A percentile compares a stretch with the other conserved stretches of the same genome.
Evolutionary conservation across 2,329 filamentous ascomycete species (phyloP).

Genomic region (Hypoxylon sp.): DNA sequence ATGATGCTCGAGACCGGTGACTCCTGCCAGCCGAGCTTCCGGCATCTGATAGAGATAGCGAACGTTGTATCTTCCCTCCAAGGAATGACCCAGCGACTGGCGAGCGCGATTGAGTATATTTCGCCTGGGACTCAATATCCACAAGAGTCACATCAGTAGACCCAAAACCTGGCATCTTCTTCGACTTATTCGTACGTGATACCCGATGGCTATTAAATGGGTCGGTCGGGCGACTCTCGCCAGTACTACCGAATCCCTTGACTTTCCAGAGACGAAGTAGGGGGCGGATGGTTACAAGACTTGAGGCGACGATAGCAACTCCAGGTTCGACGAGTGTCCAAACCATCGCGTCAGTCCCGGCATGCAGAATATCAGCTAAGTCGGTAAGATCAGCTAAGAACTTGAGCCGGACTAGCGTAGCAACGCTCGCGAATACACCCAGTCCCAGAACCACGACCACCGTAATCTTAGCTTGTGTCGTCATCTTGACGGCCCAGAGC

Average conservation of each 20-base stretch:
- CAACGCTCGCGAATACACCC: constrained; percentile 67
- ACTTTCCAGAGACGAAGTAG: constrained; percentile 63
- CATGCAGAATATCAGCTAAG: constrained; percentile 61
- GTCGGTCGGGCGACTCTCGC: constrained; percentile 51
- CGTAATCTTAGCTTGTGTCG: constrained; percentile 63
- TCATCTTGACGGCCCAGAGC: constrained; percentile 68
- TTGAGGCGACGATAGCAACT: constrained; percentile 66
- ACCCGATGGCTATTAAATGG: constrained; percentile 44
- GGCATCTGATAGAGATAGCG: constrained; percentile 29
- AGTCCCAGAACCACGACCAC: constrained; percentile 63
- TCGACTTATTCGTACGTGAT: constrained; percentile 51
- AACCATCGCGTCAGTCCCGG: constrained; percentile 65
- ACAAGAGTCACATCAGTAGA: constrained; percentile 55
- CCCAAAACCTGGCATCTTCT: constrained; percentile 53
- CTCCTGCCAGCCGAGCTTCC: constrained; percentile 26
- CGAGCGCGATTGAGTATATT: constrained; percentile 19
- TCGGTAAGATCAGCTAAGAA: constrained; percentile 61
- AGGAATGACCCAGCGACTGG: constrained; percentile 23
- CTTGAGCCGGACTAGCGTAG: constrained; percentile 65
- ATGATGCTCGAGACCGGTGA: constrained; percentile 26
- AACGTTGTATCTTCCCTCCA: constrained; percentile 22
- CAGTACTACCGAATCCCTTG: constrained; percentile 60
- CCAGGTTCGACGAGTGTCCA: constrained; percentile 70
- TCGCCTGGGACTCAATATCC: constrained; percentile 51
- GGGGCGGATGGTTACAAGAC: constrained; percentile 66